phyloP scores from a whole-genome alignment of 139 green algal species.

The Yamagishiella unicocca region DNA sequence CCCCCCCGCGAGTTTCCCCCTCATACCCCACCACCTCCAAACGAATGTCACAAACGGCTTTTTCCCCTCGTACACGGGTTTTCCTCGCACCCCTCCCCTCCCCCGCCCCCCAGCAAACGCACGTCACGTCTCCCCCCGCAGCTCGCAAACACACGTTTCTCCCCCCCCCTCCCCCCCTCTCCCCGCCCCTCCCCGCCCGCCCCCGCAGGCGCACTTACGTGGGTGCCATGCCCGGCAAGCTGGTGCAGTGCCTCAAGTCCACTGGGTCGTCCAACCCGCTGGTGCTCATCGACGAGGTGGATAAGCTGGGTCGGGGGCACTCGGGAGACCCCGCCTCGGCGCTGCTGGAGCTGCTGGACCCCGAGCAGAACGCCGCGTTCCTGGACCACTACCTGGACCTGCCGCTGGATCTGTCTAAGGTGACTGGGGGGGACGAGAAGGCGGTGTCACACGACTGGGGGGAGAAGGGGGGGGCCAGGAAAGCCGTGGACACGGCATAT shows the following conservation, averaged over 20 bases:
- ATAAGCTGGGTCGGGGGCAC: conserved; percentile 68
- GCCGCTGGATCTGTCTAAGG: conserved; percentile 94
- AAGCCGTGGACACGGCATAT: too few species aligned
- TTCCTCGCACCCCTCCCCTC: not conserved
- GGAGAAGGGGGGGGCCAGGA: not conserved
- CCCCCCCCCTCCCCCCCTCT: not conserved
- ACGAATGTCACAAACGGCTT: too few species aligned
- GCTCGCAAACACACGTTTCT: too few species aligned
- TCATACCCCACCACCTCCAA: not conserved
- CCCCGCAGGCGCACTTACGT: conserved; percentile 92
- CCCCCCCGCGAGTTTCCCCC: not conserved
- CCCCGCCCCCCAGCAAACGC: not conserved
- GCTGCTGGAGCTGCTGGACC: conserved; percentile 97
- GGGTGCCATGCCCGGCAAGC: conserved; percentile 98
- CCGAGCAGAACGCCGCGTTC: conserved; percentile 96
- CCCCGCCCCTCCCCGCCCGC: not conserved
- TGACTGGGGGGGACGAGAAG: conserved; percentile 45
- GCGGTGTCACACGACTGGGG: too few species aligned
- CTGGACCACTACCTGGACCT: conserved; percentile 98
- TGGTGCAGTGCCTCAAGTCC: conserved; percentile 97
- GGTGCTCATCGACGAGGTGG: conserved; percentile 98
- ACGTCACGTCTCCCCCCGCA: too few species aligned
- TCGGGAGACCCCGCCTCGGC: conserved; percentile 93
- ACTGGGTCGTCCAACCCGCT: conserved; percentile 89
- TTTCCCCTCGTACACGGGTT: too few species aligned